Base-by-base conservation (phyloP, 768 basidiomycete species). In the Cystobasidiopsis lactophilus region DNA sequence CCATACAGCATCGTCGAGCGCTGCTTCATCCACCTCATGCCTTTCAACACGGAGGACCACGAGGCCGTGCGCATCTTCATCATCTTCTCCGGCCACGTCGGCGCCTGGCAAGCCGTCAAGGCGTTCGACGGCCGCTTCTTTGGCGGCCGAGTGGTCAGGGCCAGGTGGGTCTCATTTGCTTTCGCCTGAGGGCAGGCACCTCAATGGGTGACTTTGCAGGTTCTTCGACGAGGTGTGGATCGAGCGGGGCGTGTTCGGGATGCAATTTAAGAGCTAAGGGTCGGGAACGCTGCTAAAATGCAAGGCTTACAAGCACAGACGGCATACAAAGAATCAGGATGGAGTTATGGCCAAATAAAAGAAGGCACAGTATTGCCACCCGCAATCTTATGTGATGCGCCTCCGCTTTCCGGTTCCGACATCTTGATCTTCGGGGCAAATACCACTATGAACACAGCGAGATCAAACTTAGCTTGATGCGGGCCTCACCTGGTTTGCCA, bases 91-190 rank as follows among this genome's bases (percentile, higher is more conserved):
- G 91, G 89, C 1, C 83, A 84, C 3, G 88, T 75, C 0, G 91
- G 85, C 11, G 91, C 89, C 5, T 96, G 88, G 89, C 85, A 85
- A 67, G 88, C 85, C 0, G 84, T 89, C 2, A 76, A 85, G 45
- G 86, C 91, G 65, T 72, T 95, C 50, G 85, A 96, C 60, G 91
- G 86, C 21, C 73, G 89, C 27, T 91, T 75, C 64, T 96, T 95
- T 63, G 88, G 82, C 13, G 91, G 91, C 10, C 73, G 80, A 58
- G 73, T 74, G 16, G 82, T 91, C 29, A 72, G 80, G 40, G 85
- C 85, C 39, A 71, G 80, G 60, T 89, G 16, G 29, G 9, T 47
- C 41, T 43, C 13, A 7, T 21, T 13, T 19, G 41, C 9, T 27
- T 21, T 43, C 19, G 41, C 19, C 13, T 39, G 13, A 13, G 19